phyloP scores from a whole-genome alignment of 2,329 filamentous ascomycete species.

The Tolypocladium capitatum region DNA sequence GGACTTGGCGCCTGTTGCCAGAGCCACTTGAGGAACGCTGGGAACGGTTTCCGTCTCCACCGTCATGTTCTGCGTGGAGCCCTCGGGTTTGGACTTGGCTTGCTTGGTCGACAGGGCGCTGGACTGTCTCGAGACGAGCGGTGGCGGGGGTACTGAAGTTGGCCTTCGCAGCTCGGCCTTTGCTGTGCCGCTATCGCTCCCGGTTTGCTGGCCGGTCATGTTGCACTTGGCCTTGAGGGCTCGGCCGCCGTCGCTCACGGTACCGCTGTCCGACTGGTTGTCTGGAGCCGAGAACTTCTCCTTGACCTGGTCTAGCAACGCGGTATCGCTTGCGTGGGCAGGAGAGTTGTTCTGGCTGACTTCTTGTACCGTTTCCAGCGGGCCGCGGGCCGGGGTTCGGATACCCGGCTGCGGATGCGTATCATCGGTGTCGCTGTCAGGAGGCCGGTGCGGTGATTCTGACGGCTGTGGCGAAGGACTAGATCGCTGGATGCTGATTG shows the following conservation, averaged over 20 bases:
- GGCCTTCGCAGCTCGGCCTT: slow-evolving; percentile 28
- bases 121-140: slow-evolving; percentile 50
- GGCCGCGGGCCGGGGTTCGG: slow-evolving; percentile 47
- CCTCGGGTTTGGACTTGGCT: slow-evolving; percentile 59
- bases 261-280: slow-evolving; percentile 25
- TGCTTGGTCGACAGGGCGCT: slow-evolving; percentile 50
- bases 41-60: slow-evolving; percentile 94
- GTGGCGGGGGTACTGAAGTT: slow-evolving; percentile 37
- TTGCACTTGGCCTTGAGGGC: slow-evolving; percentile 33
- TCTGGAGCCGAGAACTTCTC: slow-evolving; percentile 31
- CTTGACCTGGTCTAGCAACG: slow-evolving; percentile 35
- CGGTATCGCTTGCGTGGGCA: slow-evolving; percentile 29
- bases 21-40: slow-evolving; percentile 72
- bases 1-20: slow-evolving; percentile 51
- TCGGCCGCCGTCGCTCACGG: slow-evolving; percentile 24
- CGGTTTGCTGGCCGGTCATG: slow-evolving; percentile 39
- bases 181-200: slow-evolving; percentile 51
- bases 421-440: slow-evolving; percentile 42
- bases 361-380: slow-evolving; percentile 84
- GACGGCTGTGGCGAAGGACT: slow-evolving; percentile 32
- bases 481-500: slow-evolving; percentile 39
- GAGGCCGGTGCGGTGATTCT: slow-evolving; percentile 21
- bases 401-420: slow-evolving; percentile 33
- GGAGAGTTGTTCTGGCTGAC: slow-evolving; percentile 67
- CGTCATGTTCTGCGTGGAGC: slow-evolving; percentile 81